Evolutionary conservation across 169 alveolate genomes (phyloP).

Genomic region (Theileria sp.): DNA sequence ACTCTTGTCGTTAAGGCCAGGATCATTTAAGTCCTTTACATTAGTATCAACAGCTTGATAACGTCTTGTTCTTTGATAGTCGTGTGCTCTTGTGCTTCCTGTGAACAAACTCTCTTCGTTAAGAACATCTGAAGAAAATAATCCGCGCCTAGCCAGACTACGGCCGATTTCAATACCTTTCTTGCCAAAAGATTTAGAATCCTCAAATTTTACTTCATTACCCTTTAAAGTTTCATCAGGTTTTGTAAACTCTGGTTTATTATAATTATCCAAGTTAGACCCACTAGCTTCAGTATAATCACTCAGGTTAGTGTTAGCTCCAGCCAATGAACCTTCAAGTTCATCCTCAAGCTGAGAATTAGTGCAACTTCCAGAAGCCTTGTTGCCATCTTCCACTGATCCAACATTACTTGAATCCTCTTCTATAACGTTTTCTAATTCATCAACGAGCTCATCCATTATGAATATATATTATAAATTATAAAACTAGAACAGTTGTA

Average conservation of each 20-base stretch:
- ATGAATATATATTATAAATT: no score
- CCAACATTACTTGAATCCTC: neutral
- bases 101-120: slow-evolving; percentile 51
- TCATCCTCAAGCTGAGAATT: slow-evolving; percentile 16
- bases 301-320: slow-evolving; percentile 14
- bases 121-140: slow-evolving; percentile 55
- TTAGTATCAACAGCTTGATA: slow-evolving; percentile 29
- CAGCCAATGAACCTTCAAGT: slow-evolving; percentile 12
- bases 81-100: slow-evolving; percentile 24
- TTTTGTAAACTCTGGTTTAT: neutral
- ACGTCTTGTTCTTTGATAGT: slow-evolving; percentile 45
- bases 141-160: slow-evolving; percentile 54
- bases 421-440: neutral
- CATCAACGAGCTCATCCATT: slow-evolving; percentile 14
- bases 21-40: slow-evolving; percentile 45
- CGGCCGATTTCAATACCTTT: slow-evolving; percentile 46
- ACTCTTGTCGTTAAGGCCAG: slow-evolving; percentile 56
- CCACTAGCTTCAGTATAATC: slow-evolving; percentile 22
- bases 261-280: neutral
- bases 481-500: neutral
- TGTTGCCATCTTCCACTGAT: neutral
- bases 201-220: neutral
- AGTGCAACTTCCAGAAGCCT: neutral
- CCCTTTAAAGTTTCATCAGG: neutral
- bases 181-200: neutral